These are phyloP conservation scores for Beta vulgaris DNA, from an alignment of 148 eudicot genomes.

Conservation along the genomic window DNA sequence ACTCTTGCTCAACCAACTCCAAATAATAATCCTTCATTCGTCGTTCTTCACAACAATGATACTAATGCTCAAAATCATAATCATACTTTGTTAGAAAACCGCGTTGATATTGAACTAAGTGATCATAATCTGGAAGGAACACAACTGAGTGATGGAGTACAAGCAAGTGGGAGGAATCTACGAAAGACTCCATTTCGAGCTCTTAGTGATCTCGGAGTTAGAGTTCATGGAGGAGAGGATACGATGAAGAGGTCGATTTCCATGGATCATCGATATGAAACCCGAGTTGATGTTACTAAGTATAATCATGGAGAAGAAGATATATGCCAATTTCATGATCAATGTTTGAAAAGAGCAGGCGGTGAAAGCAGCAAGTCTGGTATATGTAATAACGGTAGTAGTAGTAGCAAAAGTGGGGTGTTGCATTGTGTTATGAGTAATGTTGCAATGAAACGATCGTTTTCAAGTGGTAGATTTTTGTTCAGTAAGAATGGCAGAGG, in stretches of 20 bases:
- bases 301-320: slow-evolving; percentile 35
- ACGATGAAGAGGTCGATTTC: slow-evolving; percentile 57
- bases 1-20: slow-evolving; percentile 18
- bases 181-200: slow-evolving; percentile 24
- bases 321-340: slow-evolving; percentile 7
- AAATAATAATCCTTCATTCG: neutral
- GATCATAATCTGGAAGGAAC: slow-evolving; percentile 8
- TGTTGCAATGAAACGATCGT: slow-evolving; percentile 49
- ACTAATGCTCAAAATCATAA: neutral
- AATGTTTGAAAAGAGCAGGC: slow-evolving; percentile 8
- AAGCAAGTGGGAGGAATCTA: neutral
- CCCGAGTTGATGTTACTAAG: slow-evolving; percentile 28
- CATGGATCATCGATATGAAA: slow-evolving; percentile 43
- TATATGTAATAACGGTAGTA: slow-evolving; percentile 2
- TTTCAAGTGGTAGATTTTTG: slow-evolving; percentile 60
- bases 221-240: slow-evolving; percentile 22
- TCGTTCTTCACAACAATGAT: neutral
- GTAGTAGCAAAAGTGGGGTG: slow-evolving; percentile 18
- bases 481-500: slow-evolving; percentile 39
- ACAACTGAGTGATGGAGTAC: neutral
- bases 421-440: slow-evolving; percentile 34
- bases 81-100: slow-evolving; percentile 11
- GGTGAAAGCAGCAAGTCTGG: slow-evolving; percentile 31
- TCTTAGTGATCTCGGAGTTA: slow-evolving; percentile 24
- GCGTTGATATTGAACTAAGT: slow-evolving; percentile 8